Evolutionary conservation across 495 filamentous ascomycete species (phyloP).

Genomic region (Aspergillus mulundensis): DNA sequence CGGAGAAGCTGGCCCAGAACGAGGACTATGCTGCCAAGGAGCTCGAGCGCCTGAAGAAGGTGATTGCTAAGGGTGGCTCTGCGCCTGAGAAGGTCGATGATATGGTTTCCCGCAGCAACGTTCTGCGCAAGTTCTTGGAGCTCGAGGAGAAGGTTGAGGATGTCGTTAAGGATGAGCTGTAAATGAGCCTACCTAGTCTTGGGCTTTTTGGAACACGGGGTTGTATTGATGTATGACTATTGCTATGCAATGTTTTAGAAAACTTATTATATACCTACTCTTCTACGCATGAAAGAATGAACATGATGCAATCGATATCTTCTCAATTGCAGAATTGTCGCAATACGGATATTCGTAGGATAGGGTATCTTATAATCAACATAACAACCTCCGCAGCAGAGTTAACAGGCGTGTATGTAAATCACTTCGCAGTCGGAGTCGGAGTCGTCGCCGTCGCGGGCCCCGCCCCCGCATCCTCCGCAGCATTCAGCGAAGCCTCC

Average conservation of each 20-base stretch:
- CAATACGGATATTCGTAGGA: neutral
- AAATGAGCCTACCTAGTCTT: conserved; percentile 13
- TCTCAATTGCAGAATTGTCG: neutral
- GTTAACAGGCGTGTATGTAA: neutral
- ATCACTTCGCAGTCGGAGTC: conserved; percentile 21
- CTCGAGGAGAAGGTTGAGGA: conserved; percentile 30
- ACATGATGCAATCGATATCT: neutral
- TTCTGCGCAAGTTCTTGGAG: conserved; percentile 71
- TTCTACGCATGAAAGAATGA: neutral
- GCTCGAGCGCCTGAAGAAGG: conserved; percentile 69
- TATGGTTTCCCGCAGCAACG: conserved; percentile 79
- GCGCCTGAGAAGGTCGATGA: conserved; percentile 87
- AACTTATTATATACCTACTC: neutral
- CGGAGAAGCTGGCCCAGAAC: conserved; percentile 75
- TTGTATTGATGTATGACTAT: neutral
- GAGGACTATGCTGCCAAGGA: conserved; percentile 82
- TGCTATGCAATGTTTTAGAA: neutral
- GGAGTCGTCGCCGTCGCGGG: neutral
- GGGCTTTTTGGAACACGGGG: neutral
- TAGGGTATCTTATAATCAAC: conserved; percentile 7
- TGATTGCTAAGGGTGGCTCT: conserved; percentile 81
- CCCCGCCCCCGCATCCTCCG: conserved; percentile 6
- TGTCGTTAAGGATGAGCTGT: conserved; percentile 65
- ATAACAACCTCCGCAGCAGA: neutral
- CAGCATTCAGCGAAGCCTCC: conserved; percentile 55